phyloP scores from a whole-genome alignment of 441 rosid species.

The Melastoma candidum region DNA sequence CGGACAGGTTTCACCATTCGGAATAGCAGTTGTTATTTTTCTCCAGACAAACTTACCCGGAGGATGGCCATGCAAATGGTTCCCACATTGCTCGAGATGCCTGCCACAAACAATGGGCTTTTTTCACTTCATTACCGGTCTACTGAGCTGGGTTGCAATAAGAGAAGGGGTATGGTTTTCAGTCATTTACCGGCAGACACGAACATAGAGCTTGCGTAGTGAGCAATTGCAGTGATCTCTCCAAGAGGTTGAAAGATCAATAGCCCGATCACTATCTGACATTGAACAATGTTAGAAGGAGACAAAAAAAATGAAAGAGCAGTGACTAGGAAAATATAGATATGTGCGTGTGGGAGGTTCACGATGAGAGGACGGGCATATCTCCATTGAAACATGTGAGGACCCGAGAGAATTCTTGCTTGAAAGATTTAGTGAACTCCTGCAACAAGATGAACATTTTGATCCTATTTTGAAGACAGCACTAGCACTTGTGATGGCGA shows the following conservation, averaged over 20 bases:
- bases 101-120: neutral
- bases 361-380: conserved; percentile 39
- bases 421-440: conserved; percentile 29
- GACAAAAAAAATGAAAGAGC: neutral
- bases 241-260: conserved; percentile 29
- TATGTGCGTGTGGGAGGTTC: conserved; percentile 4
- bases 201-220: conserved; percentile 22
- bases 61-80: conserved; percentile 7
- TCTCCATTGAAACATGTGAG: conserved; percentile 31
- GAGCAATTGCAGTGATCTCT: conserved; percentile 20
- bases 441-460: conserved; percentile 9
- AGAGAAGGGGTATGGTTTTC: neutral
- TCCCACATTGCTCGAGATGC: conserved; percentile 10
- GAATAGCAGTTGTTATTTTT: too few relatives aligned
- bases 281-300: neutral
- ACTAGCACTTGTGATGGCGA: too few relatives aligned
- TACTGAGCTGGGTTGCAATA: neutral
- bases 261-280: conserved; percentile 26
- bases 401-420: conserved; percentile 20
- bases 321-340: neutral
- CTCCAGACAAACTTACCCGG: conserved; percentile 4
- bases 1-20: too few relatives aligned
- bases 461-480: too few relatives aligned
- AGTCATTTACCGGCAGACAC: conserved; percentile 22
- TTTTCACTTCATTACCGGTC: neutral